Percentiles rank a stretch among this genome's conserved stretches.
Evolutionary conservation across 2,329 filamentous ascomycete species (phyloP).

Genomic region (Fusarium nygamai): DNA sequence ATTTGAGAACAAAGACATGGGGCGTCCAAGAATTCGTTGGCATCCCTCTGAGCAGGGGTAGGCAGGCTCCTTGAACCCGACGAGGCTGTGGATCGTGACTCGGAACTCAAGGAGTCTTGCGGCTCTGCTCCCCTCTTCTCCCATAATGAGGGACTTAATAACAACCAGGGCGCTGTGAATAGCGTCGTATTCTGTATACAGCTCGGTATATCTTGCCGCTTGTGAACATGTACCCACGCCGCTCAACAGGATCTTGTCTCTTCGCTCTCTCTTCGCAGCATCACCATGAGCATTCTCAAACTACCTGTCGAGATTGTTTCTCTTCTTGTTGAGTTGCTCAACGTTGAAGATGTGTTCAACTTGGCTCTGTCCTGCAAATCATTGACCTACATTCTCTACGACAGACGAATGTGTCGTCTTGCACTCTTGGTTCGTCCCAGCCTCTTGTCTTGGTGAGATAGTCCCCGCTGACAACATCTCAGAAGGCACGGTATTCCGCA

Average conservation of each 20-base stretch:
- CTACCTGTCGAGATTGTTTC: slow-evolving; percentile 74
- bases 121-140: slow-evolving; percentile 18
- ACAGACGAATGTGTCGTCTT: slow-evolving; percentile 66
- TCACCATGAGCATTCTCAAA: slow-evolving; percentile 52
- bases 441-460: neutral
- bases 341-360: slow-evolving; percentile 66
- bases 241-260: neutral
- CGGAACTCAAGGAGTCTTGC: neutral
- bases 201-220: neutral
- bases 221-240: slow-evolving; percentile 16
- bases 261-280: neutral
- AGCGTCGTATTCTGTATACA: slow-evolving; percentile 3
- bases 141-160: slow-evolving; percentile 3
- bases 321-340: slow-evolving; percentile 63
- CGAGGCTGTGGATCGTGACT: neutral
- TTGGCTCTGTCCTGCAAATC: slow-evolving; percentile 63
- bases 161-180: slow-evolving; percentile 3
- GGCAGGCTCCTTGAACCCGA: neutral
- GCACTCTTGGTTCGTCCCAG: slow-evolving; percentile 63
- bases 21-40: neutral
- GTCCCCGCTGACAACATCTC: slow-evolving; percentile 30
- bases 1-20: slow-evolving; percentile 2
- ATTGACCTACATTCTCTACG: slow-evolving; percentile 61
- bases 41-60: neutral
- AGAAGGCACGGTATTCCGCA: slow-evolving; percentile 35